These are phyloP conservation scores for Trifolium dubium DNA, from an alignment of 306 rosid species.

Conservation along the genomic window DNA sequence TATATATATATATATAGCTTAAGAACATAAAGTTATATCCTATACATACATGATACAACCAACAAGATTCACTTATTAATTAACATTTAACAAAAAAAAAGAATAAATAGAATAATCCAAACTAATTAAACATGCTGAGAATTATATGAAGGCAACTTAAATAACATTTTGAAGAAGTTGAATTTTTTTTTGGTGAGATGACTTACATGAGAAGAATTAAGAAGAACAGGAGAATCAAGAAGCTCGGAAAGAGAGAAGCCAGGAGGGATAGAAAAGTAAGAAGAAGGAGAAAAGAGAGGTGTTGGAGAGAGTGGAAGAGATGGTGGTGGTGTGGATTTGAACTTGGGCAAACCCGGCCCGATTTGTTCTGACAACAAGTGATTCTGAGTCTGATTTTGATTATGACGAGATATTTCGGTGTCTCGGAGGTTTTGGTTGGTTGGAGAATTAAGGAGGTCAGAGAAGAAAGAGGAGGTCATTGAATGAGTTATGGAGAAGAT, in stretches of 20 bases:
- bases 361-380: constrained; percentile 56
- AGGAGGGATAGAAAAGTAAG: constrained; percentile 74
- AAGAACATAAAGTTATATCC: background rate
- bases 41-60: background rate
- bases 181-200: background rate
- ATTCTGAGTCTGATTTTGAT: background rate
- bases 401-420: constrained; percentile 18
- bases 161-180: background rate
- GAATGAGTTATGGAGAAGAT: constrained; percentile 48
- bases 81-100: too few relatives aligned
- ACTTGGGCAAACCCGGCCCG: constrained; percentile 72
- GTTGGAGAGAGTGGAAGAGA: constrained; percentile 72
- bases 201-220: constrained; percentile 70
- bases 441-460: constrained; percentile 68
- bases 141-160: background rate
- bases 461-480: constrained; percentile 72
- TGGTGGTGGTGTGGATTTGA: constrained; percentile 85
- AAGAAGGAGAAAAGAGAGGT: constrained; percentile 70
- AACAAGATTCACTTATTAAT: background rate
- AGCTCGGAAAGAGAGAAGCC: constrained; percentile 87
- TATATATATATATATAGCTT: background rate
- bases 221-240: constrained; percentile 89
- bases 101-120: background rate
- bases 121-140: background rate
- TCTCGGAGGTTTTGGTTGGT: constrained; percentile 28